Conservation (phyloP, 768 basidiomycete genomes). For the Vararia minispora region DNA sequence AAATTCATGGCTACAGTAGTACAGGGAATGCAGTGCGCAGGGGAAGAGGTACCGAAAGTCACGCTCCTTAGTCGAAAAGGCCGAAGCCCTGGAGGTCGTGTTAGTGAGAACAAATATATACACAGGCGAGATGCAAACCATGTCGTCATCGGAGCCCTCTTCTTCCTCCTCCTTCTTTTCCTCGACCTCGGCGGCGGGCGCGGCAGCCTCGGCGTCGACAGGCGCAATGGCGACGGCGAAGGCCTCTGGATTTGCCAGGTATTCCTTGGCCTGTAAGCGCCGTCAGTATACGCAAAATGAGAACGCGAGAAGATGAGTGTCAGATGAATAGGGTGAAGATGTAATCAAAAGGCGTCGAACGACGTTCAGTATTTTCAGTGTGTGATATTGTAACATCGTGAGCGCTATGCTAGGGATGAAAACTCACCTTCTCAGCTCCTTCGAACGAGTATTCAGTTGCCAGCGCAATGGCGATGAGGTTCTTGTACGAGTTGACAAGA, state of each 20-base stretch:
- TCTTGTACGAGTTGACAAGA: slow-evolving; percentile 99
- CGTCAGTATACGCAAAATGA: slow-evolving; percentile 20
- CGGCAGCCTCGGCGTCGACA: slow-evolving; percentile 36
- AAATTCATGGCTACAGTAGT: too few relatives aligned
- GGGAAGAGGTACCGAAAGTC: background rate
- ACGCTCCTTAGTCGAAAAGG: slow-evolving; percentile 65
- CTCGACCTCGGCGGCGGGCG: slow-evolving; percentile 44
- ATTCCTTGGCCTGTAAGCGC: slow-evolving; percentile 71
- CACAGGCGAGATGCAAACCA: slow-evolving; percentile 34
- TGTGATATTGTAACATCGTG: slow-evolving; percentile 29
- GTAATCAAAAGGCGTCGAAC: slow-evolving; percentile 20
- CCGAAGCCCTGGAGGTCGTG: slow-evolving; percentile 67
- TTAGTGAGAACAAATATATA: slow-evolving; percentile 5
- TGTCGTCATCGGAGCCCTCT: slow-evolving; percentile 82
- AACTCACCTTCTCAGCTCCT: slow-evolving; percentile 78
- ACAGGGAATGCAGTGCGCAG: too few relatives aligned
- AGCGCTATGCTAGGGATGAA: slow-evolving; percentile 10
- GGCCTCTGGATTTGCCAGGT: slow-evolving; percentile 97
- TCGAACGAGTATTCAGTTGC: slow-evolving; percentile 93
- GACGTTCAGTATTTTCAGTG: slow-evolving; percentile 85
- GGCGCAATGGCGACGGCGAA: slow-evolving; percentile 75
- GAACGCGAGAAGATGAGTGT: slow-evolving; percentile 20
- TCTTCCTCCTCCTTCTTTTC: slow-evolving; percentile 72
- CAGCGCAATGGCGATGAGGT: slow-evolving; percentile 80
- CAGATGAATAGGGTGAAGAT: slow-evolving; percentile 9